Base-by-base conservation (phyloP, 495 filamentous ascomycete species). In the Aspergillus taichungensis region DNA sequence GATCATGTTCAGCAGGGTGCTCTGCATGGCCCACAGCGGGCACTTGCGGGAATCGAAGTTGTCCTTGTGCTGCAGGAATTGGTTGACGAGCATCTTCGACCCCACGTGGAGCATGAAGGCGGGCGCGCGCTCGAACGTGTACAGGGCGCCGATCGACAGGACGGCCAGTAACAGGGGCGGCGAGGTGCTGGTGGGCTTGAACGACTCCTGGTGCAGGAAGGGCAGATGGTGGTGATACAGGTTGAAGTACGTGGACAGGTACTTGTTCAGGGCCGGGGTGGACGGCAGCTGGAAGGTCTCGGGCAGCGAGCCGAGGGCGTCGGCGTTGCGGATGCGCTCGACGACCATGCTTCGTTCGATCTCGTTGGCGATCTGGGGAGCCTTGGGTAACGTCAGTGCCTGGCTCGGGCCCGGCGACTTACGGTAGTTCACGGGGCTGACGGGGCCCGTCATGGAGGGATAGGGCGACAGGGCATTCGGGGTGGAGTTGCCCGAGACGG, bases 31-130 rank as follows among this genome's bases (percentile, higher is more conserved):
- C 89, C 91, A 97, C 28, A 98, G 68, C 6, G 92, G 92, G 58
- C 92, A 98, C 62, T 95, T 97, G 43, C 89, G 79, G n/a, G 92
- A 97, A 74, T 88, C 94, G 66, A 96, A 96, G 66, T 94, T 95
- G 60, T 95, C 90, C 68, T 95, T 94, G 68, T 94, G 91, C 66
- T 95, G 90, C 52, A 98, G 63, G 64, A 96, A 97, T 62, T 96
- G 89, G 65, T 88, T 95, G 56, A 95, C 88, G 29, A 98, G 74
- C 37, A 95, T 84, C 71, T 96, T 97, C 34, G 94, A 95, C 7
- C 91, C 94, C 45, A 95, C 91, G 67, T 98, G 92, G n/a, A 95
- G 80, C 73, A 91, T 84, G 61, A 95, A 87, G 31, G 94, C 94
- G 57, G 94, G 84, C 53, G 95, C 92, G 57, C 94, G 87, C 60